phyloP scores from a whole-genome alignment of 345 rosid genomes.

The Gossypium arboreum region DNA sequence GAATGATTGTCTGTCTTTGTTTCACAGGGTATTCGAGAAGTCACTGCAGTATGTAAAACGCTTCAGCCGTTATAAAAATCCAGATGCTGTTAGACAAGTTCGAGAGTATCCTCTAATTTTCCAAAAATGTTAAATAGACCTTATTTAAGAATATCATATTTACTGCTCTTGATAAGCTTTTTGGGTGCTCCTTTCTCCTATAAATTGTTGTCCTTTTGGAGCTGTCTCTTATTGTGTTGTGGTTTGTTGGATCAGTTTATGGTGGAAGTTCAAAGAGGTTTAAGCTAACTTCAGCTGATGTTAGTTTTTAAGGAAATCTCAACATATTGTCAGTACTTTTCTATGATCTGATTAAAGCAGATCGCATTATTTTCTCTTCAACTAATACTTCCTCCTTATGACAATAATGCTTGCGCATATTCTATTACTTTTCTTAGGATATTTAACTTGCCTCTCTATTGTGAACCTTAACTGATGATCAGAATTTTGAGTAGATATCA shows the following conservation, averaged over 20 bases:
- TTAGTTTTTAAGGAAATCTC: not conserved
- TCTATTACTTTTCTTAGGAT: not conserved
- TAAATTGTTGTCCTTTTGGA: not conserved
- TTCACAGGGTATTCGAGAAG: slow-evolving; percentile 87
- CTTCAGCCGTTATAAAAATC: slow-evolving; percentile 78
- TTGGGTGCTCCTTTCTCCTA: not conserved
- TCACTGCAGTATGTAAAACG: slow-evolving; percentile 97
- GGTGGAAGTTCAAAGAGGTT: not conserved
- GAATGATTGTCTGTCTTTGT: not conserved
- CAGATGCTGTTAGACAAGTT: slow-evolving; percentile 98
- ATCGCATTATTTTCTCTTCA: not conserved
- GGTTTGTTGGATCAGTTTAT: not conserved
- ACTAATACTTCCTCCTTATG: not conserved
- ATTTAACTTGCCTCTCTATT: not conserved
- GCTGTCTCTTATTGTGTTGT: not conserved
- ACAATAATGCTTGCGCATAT: not conserved
- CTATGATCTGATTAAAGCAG: not conserved
- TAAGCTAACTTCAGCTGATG: not conserved
- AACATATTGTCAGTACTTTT: not conserved
- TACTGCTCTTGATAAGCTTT: not conserved
- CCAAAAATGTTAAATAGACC: not conserved
- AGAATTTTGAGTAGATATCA: slow-evolving; percentile 86
- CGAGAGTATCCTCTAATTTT: slow-evolving; percentile 79
- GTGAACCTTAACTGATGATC: slow-evolving; percentile 48
- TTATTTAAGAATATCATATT: not conserved